phyloP scores from a whole-genome alignment of 805 yeast genomes.

The Ogataea glucozyma region DNA sequence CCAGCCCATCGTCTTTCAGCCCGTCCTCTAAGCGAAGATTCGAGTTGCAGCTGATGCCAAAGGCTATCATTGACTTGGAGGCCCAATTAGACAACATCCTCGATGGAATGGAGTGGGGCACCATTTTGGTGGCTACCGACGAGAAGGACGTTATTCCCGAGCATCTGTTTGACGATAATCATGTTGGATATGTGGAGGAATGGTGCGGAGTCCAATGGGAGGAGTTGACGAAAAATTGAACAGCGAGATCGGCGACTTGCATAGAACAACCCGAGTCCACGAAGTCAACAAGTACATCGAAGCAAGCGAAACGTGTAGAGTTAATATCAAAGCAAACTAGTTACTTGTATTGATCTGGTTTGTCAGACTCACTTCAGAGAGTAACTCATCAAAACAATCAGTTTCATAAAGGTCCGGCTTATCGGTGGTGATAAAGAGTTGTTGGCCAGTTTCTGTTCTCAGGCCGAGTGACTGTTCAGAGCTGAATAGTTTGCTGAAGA shows the following conservation, averaged over 20 bases:
- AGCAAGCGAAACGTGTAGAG: no score
- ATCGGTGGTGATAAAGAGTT: no score
- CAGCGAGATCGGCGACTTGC: neutral
- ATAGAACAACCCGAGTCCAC: no score
- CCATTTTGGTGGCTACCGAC: conserved; percentile 78
- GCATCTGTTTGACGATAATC: conserved; percentile 49
- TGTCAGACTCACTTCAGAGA: no score
- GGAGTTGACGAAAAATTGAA: conserved; percentile 24
- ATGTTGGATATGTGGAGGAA: conserved; percentile 53
- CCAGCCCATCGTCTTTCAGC: conserved; percentile 60
- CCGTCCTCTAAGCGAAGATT: conserved; percentile 63
- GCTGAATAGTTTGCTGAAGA: no score
- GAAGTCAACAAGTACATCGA: no score
- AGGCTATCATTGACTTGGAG: conserved; percentile 82
- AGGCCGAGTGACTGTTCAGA: no score
- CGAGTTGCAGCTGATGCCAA: conserved; percentile 94
- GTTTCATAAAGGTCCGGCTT: no score
- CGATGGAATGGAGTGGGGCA: conserved; percentile 97
- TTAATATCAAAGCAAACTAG: no score
- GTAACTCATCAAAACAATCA: no score
- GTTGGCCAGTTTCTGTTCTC: no score
- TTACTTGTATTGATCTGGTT: no score
- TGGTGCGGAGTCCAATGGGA: conserved; percentile 34
- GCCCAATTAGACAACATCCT: conserved; percentile 43
- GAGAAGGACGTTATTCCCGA: conserved; percentile 60